Percentiles rank a stretch among this genome's conserved stretches.
phyloP scores from a whole-genome alignment of 495 filamentous ascomycete genomes.

The Trichocladium antarcticum region DNA sequence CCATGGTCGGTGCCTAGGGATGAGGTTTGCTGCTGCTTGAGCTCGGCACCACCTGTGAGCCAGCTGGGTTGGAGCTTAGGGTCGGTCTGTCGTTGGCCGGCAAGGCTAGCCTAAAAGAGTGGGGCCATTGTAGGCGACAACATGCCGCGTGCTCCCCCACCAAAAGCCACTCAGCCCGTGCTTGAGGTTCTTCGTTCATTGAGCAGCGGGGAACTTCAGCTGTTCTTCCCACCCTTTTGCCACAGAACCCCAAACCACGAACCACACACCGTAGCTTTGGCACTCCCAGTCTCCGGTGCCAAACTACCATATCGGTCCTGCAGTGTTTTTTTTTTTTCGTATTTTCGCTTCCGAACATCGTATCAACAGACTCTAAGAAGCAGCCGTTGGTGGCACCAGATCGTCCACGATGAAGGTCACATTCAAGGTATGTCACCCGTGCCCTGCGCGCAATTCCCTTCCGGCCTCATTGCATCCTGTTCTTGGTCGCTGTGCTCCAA shows the following conservation, averaged over 20 bases:
- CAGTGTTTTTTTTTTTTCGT: neutral
- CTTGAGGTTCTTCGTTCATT: neutral
- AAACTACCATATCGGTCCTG: neutral
- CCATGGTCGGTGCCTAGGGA: no score
- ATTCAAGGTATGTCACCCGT: conserved; percentile 33
- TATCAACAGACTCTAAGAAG: neutral
- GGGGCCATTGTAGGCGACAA: conserved; percentile 8
- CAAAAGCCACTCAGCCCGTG: neutral
- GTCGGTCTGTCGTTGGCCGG: no score
- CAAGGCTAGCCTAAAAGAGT: neutral
- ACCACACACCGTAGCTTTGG: neutral
- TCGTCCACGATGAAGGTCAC: conserved; percentile 42
- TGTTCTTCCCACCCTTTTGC: conserved; percentile 6
- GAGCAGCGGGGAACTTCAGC: neutral
- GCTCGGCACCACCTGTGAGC: no score
- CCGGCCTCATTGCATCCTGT: neutral
- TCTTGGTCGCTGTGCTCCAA: neutral
- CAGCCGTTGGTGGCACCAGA: conserved; percentile 26
- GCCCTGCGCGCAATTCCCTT: neutral
- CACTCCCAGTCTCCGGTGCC: neutral
- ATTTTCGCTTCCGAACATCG: neutral
- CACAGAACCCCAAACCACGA: conserved; percentile 4
- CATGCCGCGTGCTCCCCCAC: conserved; percentile 8
- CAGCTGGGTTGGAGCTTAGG: no score
- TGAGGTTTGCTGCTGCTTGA: no score